These are phyloP conservation scores for Tetracladium marchalianum DNA, from an alignment of 495 filamentous ascomycete species.

Conservation along the genomic window DNA sequence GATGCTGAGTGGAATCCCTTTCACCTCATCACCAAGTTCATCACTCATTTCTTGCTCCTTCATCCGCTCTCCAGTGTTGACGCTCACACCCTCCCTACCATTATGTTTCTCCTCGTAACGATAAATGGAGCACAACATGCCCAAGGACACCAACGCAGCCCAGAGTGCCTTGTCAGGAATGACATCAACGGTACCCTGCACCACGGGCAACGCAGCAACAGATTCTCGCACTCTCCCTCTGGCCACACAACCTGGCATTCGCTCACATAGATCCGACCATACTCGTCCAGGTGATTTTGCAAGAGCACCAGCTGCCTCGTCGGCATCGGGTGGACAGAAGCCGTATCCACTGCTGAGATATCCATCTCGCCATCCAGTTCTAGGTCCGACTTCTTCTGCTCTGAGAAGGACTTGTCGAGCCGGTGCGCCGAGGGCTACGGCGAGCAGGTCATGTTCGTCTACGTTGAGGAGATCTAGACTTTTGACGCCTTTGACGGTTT, in stretches of 20 bases:
- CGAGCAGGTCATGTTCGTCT: conserved; percentile 34
- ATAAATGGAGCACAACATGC: conserved; percentile 40
- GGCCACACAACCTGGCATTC: conserved; percentile 41
- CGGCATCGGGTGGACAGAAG: conserved; percentile 39
- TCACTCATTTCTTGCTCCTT: conserved; percentile 35
- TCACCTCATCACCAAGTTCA: conserved; percentile 36
- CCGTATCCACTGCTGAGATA: conserved; percentile 40
- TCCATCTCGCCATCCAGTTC: conserved; percentile 42
- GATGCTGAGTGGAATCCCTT: conserved; percentile 26
- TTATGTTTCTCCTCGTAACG: conserved; percentile 41
- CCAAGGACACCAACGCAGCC: conserved; percentile 40
- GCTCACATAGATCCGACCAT: conserved; percentile 42
- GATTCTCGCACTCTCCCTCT: conserved; percentile 38
- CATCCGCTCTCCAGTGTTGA: conserved; percentile 23
- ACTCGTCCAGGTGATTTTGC: conserved; percentile 37
- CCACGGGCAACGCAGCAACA: conserved; percentile 34
- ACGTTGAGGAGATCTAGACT: conserved; percentile 32
- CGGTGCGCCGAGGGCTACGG: conserved; percentile 39
- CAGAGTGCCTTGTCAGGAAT: conserved; percentile 41
- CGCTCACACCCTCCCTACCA: conserved; percentile 37
- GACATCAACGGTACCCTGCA: conserved; percentile 34
- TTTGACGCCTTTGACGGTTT: conserved; percentile 19
- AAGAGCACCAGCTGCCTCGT: conserved; percentile 35
- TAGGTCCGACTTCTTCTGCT: conserved; percentile 39
- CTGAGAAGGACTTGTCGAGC: conserved; percentile 40